Evolutionary conservation across 306 rosid species (phyloP).

Genomic region (Prunus salicina): DNA sequence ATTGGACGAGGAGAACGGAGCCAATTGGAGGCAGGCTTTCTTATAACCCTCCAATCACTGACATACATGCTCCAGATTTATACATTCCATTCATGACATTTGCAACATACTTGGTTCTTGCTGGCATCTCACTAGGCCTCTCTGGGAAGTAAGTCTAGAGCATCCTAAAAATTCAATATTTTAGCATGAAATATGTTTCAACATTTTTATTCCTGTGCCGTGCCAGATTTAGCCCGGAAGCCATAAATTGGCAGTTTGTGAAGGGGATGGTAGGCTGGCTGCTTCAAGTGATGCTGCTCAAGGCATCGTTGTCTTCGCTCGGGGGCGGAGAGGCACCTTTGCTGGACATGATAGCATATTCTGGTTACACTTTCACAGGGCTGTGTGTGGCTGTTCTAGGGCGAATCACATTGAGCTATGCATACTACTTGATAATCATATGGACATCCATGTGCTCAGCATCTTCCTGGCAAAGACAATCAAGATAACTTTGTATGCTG

Average conservation of each 20-base stretch:
- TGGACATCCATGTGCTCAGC: conserved; percentile 69
- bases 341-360: conserved; percentile 66
- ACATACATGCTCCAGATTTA: conserved; percentile 70
- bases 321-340: conserved; percentile 59
- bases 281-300: conserved; percentile 53
- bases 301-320: conserved; percentile 51
- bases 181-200: background rate
- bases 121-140: conserved; percentile 71
- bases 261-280: conserved; percentile 73
- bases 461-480: conserved; percentile 65
- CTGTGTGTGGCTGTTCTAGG: conserved; percentile 57
- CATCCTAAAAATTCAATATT: background rate
- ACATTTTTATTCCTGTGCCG: background rate
- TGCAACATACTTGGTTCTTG: conserved; percentile 66
- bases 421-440: conserved; percentile 59
- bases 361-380: conserved; percentile 62
- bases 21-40: conserved; percentile 71
- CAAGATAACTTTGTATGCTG: conserved; percentile 57
- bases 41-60: conserved; percentile 71
- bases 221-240: conserved; percentile 72
- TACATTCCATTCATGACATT: conserved; percentile 80
- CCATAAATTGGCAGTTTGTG: conserved; percentile 59
- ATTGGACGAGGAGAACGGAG: conserved; percentile 72
- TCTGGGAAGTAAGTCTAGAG: conserved; percentile 47
- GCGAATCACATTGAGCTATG: conserved; percentile 42